Conservation (phyloP, 257 asterid species). For the Euphrasia confusa region DNA sequence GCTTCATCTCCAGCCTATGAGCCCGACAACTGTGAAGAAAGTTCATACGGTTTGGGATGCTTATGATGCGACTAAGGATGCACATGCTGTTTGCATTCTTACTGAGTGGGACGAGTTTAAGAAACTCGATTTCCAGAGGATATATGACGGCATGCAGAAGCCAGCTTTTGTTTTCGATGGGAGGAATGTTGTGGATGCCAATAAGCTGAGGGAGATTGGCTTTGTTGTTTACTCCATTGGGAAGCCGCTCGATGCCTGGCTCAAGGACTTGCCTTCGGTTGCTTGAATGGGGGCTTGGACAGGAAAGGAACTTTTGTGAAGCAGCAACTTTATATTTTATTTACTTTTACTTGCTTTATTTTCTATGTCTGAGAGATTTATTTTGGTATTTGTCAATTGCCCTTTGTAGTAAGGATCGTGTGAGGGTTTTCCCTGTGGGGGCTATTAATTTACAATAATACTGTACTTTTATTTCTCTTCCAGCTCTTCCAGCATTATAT, state of each 20-base stretch:
- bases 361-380: too few relatives aligned
- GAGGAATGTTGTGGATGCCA: constrained; percentile 57
- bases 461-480: too few relatives aligned
- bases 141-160: constrained; percentile 84
- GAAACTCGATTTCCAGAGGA: constrained; percentile 68
- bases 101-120: constrained; percentile 94
- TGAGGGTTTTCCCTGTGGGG: too few relatives aligned
- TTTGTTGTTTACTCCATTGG: constrained; percentile 82
- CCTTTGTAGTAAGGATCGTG: too few relatives aligned
- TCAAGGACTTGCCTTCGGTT: constrained; percentile 87
- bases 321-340: too few relatives aligned
- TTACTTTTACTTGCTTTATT: too few relatives aligned
- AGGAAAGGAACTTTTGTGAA: too few relatives aligned
- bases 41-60: constrained; percentile 70
- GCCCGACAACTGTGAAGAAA: constrained; percentile 72
- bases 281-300: constrained; percentile 31
- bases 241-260: constrained; percentile 89
- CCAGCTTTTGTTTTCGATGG: constrained; percentile 84
- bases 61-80: constrained; percentile 66
- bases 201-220: constrained; percentile 76
- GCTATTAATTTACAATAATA: too few relatives aligned
- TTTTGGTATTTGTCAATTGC: too few relatives aligned
- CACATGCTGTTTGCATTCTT: constrained; percentile 74
- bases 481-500: too few relatives aligned
- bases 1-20: too few relatives aligned